Percentiles rank a stretch among this genome's conserved stretches.
Conservation (phyloP, 495 filamentous ascomycete genomes). For the Penicillium macrosclerotiorum region DNA sequence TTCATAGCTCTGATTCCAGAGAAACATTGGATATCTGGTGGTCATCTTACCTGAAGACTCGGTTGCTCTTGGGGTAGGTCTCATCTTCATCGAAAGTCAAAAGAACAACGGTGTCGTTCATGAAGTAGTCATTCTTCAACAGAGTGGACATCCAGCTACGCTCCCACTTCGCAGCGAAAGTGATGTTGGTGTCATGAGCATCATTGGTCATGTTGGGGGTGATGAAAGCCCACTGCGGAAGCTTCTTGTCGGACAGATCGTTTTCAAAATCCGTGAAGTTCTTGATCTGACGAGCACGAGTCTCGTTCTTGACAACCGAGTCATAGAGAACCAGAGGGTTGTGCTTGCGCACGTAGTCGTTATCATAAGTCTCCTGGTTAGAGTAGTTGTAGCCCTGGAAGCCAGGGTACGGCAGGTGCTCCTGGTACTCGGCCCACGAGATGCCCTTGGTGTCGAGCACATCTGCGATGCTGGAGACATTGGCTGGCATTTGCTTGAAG, state of each 20-base stretch:
- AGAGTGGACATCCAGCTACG: slow-evolving; percentile 59
- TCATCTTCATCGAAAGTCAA: slow-evolving; percentile 65
- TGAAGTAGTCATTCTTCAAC: slow-evolving; percentile 62
- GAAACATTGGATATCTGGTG: not conserved
- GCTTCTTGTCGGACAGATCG: slow-evolving; percentile 52
- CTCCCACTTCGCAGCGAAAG: slow-evolving; percentile 57
- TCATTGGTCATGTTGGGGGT: slow-evolving; percentile 76
- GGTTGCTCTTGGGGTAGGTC: slow-evolving; percentile 54
- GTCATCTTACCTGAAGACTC: slow-evolving; percentile 40
- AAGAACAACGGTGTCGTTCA: slow-evolving; percentile 45
- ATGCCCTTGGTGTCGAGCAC: slow-evolving; percentile 65
- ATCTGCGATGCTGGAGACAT: slow-evolving; percentile 66
- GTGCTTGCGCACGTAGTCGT: slow-evolving; percentile 75
- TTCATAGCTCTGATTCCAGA: too few relatives aligned
- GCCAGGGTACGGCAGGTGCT: slow-evolving; percentile 64
- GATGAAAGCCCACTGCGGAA: slow-evolving; percentile 73
- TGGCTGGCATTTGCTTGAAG: slow-evolving; percentile 52
- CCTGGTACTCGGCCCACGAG: slow-evolving; percentile 68
- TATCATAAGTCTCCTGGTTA: slow-evolving; percentile 48
- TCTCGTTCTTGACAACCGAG: slow-evolving; percentile 50
- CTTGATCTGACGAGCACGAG: slow-evolving; percentile 60
- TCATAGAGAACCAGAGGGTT: slow-evolving; percentile 63
- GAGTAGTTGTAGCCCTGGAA: slow-evolving; percentile 57
- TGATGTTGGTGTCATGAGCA: slow-evolving; percentile 67
- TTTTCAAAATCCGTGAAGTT: slow-evolving; percentile 61